phyloP scores from a whole-genome alignment of 2,329 filamentous ascomycete genomes.

The Simplicillium aogashimaense region DNA sequence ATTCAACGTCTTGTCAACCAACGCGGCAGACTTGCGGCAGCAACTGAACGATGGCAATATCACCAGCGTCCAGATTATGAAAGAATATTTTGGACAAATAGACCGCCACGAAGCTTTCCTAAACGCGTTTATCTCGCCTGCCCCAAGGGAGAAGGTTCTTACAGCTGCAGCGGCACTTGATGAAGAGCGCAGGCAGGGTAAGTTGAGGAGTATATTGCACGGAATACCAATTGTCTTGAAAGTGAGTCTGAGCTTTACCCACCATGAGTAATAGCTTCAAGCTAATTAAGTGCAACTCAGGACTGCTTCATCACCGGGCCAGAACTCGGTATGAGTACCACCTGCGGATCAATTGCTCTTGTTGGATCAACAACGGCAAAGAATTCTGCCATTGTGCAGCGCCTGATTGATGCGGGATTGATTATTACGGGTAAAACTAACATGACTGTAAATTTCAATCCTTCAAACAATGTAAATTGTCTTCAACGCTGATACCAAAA shows the following conservation, averaged over 20 bases:
- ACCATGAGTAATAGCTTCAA: too few species aligned
- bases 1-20: slow-evolving; percentile 2
- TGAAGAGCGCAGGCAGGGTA: slow-evolving; percentile 10
- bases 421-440: slow-evolving; percentile 13
- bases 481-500: neutral
- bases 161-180: slow-evolving; percentile 9
- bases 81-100: slow-evolving; percentile 7
- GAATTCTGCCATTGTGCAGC: slow-evolving; percentile 9
- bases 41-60: neutral
- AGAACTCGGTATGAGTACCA: slow-evolving; percentile 12
- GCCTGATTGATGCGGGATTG: slow-evolving; percentile 10
- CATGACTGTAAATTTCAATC: slow-evolving; percentile 7
- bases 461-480: neutral
- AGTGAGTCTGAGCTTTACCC: slow-evolving; percentile 3
- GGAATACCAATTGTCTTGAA: slow-evolving; percentile 15
- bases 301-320: slow-evolving; percentile 9
- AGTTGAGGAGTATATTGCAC: slow-evolving; percentile 11
- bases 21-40: slow-evolving; percentile 3
- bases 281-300: slow-evolving; percentile 1
- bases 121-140: slow-evolving; percentile 7
- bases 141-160: slow-evolving; percentile 4
- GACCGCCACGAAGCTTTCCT: slow-evolving; percentile 6
- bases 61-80: slow-evolving; percentile 5
- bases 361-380: slow-evolving; percentile 4
- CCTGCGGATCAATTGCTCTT: slow-evolving; percentile 9